These are phyloP conservation scores for Diutina mesorugosa DNA, from an alignment of 1,139 yeast genomes.

Conservation along the genomic window DNA sequence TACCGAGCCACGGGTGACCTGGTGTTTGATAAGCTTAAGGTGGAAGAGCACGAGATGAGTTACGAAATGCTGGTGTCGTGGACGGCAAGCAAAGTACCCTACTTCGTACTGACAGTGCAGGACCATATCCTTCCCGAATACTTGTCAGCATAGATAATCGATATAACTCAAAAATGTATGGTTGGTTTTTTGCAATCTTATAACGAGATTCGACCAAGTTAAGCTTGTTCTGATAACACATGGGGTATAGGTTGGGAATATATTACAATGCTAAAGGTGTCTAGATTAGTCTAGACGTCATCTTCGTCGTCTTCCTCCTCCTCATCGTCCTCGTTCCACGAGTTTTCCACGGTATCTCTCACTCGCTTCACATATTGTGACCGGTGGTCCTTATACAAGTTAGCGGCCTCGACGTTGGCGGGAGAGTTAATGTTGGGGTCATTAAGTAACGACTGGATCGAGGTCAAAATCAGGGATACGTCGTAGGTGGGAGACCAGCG, in stretches of 20 bases:
- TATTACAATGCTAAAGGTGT: neutral
- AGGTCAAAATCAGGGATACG: conserved; percentile 91
- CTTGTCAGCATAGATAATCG: neutral
- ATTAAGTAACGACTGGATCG: conserved; percentile 73
- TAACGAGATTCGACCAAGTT: too few relatives aligned
- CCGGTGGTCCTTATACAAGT: conserved; percentile 86
- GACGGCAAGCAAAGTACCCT: conserved; percentile 80
- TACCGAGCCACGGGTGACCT: conserved; percentile 46
- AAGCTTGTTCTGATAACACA: neutral
- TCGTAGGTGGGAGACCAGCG: conserved; percentile 99
- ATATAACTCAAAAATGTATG: neutral
- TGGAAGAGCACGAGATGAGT: conserved; percentile 25
- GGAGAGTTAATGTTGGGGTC: conserved; percentile 97
- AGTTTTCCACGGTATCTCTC: conserved; percentile 83
- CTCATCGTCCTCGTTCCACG: conserved; percentile 58
- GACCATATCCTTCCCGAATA: neutral
- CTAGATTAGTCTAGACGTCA: neutral
- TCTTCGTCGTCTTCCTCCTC: conserved; percentile 45
- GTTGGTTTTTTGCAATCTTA: too few relatives aligned
- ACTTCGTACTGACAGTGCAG: conserved; percentile 65
- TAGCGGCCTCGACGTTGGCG: conserved; percentile 97
- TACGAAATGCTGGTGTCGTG: conserved; percentile 73
- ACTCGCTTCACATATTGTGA: conserved; percentile 87
- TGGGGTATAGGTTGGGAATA: neutral
- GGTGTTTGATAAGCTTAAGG: conserved; percentile 48